phyloP scores from a whole-genome alignment of 208 protist species.

The Acanthamoeba triangularis region DNA sequence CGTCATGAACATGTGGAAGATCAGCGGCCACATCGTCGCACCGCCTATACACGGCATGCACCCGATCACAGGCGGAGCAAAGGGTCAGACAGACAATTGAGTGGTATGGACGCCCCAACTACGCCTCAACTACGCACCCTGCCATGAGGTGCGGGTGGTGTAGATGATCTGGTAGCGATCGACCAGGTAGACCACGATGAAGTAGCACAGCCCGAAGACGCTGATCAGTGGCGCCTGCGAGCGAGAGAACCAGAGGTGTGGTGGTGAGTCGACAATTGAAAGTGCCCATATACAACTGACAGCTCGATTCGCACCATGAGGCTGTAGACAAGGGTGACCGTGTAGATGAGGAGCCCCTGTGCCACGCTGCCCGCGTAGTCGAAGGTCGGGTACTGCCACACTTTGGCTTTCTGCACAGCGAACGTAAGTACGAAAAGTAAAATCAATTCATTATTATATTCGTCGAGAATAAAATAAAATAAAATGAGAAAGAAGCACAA shows the following conservation, averaged over 20 bases:
- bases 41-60: background rate
- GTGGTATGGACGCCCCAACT: background rate
- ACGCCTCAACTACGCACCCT: background rate
- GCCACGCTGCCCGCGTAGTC: constrained; percentile 34
- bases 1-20: constrained; percentile 61
- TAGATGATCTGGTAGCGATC: constrained; percentile 73
- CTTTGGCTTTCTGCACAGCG: background rate
- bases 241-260: background rate
- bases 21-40: constrained; percentile 20
- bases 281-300: background rate
- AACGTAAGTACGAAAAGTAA: background rate
- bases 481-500: no score
- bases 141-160: constrained; percentile 23
- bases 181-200: constrained; percentile 26
- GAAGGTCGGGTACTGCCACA: constrained; percentile 24
- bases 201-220: constrained; percentile 65
- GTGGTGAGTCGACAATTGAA: background rate
- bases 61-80: no score
- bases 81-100: background rate
- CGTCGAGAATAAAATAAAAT: no score
- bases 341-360: constrained; percentile 55
- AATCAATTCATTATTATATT: no score
- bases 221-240: constrained; percentile 29
- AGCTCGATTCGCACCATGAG: constrained; percentile 23
- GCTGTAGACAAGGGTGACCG: constrained; percentile 27